Evolutionary conservation across 2,329 filamentous ascomycete genomes (phyloP).

Genomic region (Apiospora koreana): DNA sequence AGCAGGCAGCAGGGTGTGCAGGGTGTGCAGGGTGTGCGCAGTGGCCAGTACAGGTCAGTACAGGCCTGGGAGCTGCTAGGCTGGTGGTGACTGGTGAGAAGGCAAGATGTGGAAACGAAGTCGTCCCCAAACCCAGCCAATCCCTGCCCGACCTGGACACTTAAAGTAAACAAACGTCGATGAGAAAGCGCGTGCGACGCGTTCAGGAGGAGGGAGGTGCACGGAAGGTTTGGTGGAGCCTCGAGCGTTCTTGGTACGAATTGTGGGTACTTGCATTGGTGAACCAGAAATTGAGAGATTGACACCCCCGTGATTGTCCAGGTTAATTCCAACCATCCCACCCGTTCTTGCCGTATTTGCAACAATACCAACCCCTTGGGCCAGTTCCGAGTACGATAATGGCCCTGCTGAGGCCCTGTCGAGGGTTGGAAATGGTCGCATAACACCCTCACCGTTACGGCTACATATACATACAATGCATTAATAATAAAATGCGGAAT

Average conservation of each 20-base stretch:
- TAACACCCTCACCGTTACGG: background rate
- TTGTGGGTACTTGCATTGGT: background rate
- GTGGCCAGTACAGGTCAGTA: no score
- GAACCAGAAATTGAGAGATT: constrained; percentile 11
- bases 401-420: background rate
- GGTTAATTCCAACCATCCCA: constrained; percentile 5
- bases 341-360: constrained; percentile 5
- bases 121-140: background rate
- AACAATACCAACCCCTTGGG: constrained; percentile 8
- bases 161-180: constrained; percentile 12
- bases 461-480: background rate
- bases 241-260: constrained; percentile 11
- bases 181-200: constrained; percentile 12
- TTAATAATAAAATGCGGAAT: background rate
- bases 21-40: no score
- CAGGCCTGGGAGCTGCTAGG: background rate
- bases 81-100: background rate
- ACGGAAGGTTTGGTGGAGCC: constrained; percentile 12
- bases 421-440: background rate
- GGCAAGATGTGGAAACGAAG: background rate
- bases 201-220: constrained; percentile 8
- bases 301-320: constrained; percentile 8
- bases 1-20: background rate
- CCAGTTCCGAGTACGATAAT: constrained; percentile 3
- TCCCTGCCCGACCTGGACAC: constrained; percentile 9